Evolutionary conservation across 768 basidiomycete species (phyloP).

Genomic region (Vararia minispora): DNA sequence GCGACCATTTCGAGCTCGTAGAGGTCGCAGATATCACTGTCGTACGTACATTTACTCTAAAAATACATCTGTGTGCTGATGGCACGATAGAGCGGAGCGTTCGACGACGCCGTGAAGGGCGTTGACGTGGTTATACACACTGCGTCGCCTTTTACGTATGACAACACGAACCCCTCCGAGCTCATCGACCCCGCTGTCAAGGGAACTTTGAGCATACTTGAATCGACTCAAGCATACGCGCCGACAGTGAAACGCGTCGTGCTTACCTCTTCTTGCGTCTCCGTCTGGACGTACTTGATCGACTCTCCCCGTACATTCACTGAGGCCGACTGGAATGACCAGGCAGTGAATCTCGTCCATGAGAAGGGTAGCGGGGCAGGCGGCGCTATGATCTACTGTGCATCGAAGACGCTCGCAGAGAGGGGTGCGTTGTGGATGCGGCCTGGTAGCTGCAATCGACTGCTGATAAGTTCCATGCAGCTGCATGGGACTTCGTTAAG

Average conservation of each 20-base stretch:
- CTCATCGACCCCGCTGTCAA: constrained; percentile 28
- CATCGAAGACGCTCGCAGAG: constrained; percentile 26
- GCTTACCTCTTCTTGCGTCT: constrained; percentile 3
- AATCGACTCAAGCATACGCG: constrained; percentile 20
- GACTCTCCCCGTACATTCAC: neutral
- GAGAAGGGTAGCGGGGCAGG: constrained; percentile 21
- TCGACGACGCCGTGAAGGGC: constrained; percentile 36
- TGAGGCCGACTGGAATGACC: constrained; percentile 25
- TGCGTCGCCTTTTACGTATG: constrained; percentile 24
- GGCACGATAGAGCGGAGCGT: constrained; percentile 20
- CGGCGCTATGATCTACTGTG: constrained; percentile 17
- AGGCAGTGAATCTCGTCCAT: constrained; percentile 18
- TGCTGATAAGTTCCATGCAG: too few relatives aligned
- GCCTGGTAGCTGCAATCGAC: constrained; percentile 2
- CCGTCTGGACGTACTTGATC: neutral
- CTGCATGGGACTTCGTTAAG: too few relatives aligned
- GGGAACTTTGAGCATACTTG: constrained; percentile 24
- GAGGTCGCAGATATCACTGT: too few relatives aligned
- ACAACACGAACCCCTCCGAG: constrained; percentile 14
- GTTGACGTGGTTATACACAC: constrained; percentile 31
- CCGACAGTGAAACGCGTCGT: constrained; percentile 8
- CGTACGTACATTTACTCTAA: constrained; percentile 17
- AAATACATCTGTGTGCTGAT: constrained; percentile 5
- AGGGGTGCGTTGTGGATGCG: constrained; percentile 2
- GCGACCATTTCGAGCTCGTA: too few relatives aligned